These are phyloP conservation scores for Amylostereum chailletii DNA, from an alignment of 1,284 basidiomycete genomes.

Conservation along the genomic window DNA sequence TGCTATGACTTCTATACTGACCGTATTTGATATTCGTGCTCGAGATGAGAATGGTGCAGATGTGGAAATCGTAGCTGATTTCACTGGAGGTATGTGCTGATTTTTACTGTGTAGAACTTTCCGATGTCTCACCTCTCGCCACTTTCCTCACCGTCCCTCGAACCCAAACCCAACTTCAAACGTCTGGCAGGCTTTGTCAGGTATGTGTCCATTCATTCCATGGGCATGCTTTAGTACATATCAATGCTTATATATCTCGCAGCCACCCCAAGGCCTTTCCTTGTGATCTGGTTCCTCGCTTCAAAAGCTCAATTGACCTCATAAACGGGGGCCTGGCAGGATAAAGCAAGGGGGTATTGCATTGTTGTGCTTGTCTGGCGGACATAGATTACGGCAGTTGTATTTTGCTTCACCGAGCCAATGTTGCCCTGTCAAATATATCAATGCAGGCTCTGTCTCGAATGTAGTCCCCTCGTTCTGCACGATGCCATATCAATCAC, in stretches of 20 bases:
- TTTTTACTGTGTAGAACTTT: not conserved
- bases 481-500: no score
- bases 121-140: no score
- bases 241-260: no score
- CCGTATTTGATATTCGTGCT: not conserved
- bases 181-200: not conserved
- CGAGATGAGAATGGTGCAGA: slow-evolving; percentile 1
- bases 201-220: not conserved
- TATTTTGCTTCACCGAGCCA: no score
- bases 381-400: no score
- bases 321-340: no score
- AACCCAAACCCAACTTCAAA: not conserved
- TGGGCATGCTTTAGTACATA: not conserved
- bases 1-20: not conserved
- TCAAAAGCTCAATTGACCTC: not conserved
- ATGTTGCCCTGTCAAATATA: no score
- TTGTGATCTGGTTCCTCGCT: not conserved
- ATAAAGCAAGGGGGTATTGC: no score
- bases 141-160: no score
- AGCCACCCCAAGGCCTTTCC: not conserved
- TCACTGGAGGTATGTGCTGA: slow-evolving; percentile 11
- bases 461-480: no score
- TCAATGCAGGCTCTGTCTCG: no score
- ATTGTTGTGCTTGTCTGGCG: no score
- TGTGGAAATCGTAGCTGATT: slow-evolving; percentile 5